phyloP scores from a whole-genome alignment of 169 alveolate species.

The Plasmodium knowlesi region DNA sequence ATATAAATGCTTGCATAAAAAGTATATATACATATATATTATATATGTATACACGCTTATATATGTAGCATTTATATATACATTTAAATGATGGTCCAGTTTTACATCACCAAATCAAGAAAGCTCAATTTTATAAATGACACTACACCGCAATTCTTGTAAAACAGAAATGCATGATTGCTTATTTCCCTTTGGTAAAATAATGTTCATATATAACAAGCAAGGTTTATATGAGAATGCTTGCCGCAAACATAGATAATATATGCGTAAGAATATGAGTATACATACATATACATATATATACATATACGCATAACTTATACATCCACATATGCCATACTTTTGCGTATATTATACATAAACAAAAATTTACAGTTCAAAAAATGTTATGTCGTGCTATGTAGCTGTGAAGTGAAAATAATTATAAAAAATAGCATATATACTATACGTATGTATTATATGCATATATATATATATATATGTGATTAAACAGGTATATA shows the following conservation, averaged over 20 bases:
- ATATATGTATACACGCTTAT: not conserved
- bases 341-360: slow-evolving; percentile 2
- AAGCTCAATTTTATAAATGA: not conserved
- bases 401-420: not conserved
- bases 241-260: not conserved
- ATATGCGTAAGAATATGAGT: not conserved
- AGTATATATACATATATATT: not conserved
- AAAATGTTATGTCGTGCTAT: not conserved
- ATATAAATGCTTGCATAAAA: not conserved
- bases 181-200: not conserved
- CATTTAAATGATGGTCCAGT: not conserved
- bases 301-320: slow-evolving; percentile 12
- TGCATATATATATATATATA: not conserved
- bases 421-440: not conserved
- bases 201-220: not conserved
- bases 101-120: not conserved
- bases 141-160: slow-evolving; percentile 1
- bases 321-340: not conserved
- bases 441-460: too few species aligned
- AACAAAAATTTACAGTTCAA: not conserved
- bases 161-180: not conserved
- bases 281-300: not conserved
- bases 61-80: not conserved
- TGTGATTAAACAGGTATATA: not conserved
- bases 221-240: not conserved